Percentiles rank a stretch among this genome's conserved stretches.
Conservation (phyloP, 169 alveolate genomes). For the Plasmodium gallinaceum region DNA sequence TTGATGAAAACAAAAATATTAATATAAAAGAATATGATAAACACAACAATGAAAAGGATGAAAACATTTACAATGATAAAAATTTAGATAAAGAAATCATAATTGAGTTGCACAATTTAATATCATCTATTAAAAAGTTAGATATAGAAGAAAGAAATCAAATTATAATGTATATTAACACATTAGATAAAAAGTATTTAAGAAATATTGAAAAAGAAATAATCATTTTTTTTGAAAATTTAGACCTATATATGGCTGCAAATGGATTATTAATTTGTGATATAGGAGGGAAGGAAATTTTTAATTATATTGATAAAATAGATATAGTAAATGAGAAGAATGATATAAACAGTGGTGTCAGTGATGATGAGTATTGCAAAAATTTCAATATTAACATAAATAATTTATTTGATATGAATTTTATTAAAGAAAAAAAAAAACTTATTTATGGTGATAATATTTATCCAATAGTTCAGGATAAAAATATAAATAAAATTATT, state of each 20-base stretch:
- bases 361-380: background rate
- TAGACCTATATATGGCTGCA: conserved; percentile 47
- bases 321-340: background rate
- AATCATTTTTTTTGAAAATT: conserved; percentile 47
- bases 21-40: background rate
- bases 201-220: conserved; percentile 28
- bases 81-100: conserved; percentile 14
- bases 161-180: conserved; percentile 39
- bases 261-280: conserved; percentile 72
- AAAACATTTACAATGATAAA: background rate
- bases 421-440: conserved; percentile 79
- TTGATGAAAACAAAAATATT: background rate
- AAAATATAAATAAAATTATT: too few species aligned
- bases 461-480: conserved; percentile 78
- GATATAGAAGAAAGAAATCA: conserved; percentile 20
- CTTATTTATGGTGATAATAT: conserved; percentile 79
- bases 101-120: conserved; percentile 17
- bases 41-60: background rate
- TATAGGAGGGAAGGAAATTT: conserved; percentile 53
- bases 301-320: conserved; percentile 33
- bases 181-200: conserved; percentile 43
- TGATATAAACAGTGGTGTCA: background rate
- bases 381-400: conserved; percentile 16
- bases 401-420: conserved; percentile 79
- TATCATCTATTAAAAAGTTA: conserved; percentile 29